Conservation (phyloP, 345 rosid genomes). For the Rhodamnia rubescens region DNA sequence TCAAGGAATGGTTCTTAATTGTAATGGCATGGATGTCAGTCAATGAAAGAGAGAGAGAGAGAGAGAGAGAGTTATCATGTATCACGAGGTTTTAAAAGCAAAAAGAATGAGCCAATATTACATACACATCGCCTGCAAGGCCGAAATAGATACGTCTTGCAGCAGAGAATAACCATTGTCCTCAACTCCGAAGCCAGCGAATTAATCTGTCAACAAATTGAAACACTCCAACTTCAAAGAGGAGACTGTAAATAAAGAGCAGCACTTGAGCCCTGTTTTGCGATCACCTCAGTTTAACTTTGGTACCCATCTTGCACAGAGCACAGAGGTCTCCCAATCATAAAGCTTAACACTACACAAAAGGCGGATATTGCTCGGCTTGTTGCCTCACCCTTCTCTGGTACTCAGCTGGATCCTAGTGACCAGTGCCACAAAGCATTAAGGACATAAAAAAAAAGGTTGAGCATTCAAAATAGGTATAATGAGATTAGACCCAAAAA, state of each 20-base stretch:
- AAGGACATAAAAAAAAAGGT: background rate
- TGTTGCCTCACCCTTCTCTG: conserved; percentile 78
- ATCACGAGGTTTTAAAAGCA: background rate
- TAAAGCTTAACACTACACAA: conserved; percentile 14
- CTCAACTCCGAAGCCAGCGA: background rate
- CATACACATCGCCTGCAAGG: background rate
- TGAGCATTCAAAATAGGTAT: background rate
- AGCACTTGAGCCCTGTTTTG: background rate
- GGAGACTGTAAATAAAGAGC: background rate
- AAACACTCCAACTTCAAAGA: background rate
- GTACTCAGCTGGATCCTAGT: conserved; percentile 67
- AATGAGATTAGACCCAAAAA: background rate
- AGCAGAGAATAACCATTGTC: background rate
- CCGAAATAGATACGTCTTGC: background rate
- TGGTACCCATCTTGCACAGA: background rate
- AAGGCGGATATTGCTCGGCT: conserved; percentile 72
- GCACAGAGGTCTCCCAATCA: background rate
- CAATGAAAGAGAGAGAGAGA: background rate
- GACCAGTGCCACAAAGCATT: background rate
- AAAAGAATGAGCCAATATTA: background rate
- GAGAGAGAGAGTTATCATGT: background rate
- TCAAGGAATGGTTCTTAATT: background rate
- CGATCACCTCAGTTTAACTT: background rate
- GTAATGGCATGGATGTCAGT: background rate
- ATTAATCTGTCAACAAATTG: background rate